Percentiles rank a stretch among this genome's conserved stretches.
Evolutionary conservation across 768 basidiomycete species (phyloP).

Genomic region (Mycena kentingensis): DNA sequence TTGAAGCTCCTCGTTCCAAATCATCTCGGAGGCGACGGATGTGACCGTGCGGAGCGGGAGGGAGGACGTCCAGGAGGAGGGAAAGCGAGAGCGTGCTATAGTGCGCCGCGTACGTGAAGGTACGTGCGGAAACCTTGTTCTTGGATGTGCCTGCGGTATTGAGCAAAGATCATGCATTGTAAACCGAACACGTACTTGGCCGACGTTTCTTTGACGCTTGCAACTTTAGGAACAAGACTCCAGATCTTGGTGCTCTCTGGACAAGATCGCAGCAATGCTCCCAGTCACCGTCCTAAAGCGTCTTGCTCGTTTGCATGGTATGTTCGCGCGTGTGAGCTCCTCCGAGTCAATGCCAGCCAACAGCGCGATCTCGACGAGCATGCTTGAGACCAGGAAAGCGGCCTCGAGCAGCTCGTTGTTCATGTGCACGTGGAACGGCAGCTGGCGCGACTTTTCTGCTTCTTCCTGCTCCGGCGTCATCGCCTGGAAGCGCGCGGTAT

Average conservation of each 20-base stretch:
- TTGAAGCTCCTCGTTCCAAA: conserved; percentile 96
- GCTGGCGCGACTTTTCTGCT: conserved; percentile 89
- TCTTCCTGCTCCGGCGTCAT: conserved; percentile 95
- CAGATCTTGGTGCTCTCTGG: conserved; percentile 96
- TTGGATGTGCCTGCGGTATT: conserved; percentile 81
- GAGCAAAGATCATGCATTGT: conserved; percentile 8
- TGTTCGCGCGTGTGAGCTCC: conserved; percentile 93
- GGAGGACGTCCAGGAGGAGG: conserved; percentile 86
- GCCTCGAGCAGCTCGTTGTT: conserved; percentile 97
- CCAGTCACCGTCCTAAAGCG: conserved; percentile 96
- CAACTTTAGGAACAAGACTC: conserved; percentile 90
- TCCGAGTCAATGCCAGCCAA: conserved; percentile 93
- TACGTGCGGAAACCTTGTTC: conserved; percentile 97
- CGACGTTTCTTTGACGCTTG: conserved; percentile 90
- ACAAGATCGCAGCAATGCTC: conserved; percentile 91
- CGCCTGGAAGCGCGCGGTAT: conserved; percentile 86
- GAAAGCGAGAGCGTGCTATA: conserved; percentile 90
- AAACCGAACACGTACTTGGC: conserved; percentile 63
- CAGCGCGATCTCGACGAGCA: conserved; percentile 96
- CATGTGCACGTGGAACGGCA: conserved; percentile 99
- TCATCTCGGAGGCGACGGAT: conserved; percentile 96
- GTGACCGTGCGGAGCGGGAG: conserved; percentile 79
- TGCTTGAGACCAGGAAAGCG: conserved; percentile 96
- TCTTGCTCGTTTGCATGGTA: conserved; percentile 98
- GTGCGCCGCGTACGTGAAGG: conserved; percentile 90